Conservation (phyloP, 2,329 filamentous ascomycete genomes). For the Ampelomyces quisqualis region DNA sequence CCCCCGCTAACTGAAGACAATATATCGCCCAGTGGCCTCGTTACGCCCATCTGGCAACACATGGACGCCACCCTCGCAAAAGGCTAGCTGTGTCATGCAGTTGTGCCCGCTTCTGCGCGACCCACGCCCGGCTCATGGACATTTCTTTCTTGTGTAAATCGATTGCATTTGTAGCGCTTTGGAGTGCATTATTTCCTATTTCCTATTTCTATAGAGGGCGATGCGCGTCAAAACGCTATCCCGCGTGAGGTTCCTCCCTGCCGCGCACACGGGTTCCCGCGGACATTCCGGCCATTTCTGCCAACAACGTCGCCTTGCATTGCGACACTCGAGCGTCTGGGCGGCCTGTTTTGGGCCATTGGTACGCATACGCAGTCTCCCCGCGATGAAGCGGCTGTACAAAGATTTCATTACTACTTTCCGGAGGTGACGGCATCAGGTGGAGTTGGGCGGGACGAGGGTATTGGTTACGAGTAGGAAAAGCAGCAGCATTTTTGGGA, state of each 20-base stretch:
- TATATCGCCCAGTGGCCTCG: background rate
- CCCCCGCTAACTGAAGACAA: background rate
- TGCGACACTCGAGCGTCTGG: constrained; percentile 17
- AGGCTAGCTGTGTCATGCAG: background rate
- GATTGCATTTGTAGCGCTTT: constrained; percentile 23
- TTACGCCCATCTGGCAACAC: no score
- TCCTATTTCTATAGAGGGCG: constrained; percentile 13
- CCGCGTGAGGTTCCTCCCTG: no score
- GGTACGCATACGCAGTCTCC: constrained; percentile 22
- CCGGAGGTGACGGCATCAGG: constrained; percentile 3
- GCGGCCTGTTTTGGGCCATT: constrained; percentile 14
- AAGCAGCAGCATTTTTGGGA: constrained; percentile 10
- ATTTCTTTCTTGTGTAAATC: constrained; percentile 30
- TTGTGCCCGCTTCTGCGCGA: constrained; percentile 2
- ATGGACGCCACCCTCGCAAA: no score
- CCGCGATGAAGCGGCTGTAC: constrained; percentile 10
- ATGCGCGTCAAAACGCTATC: constrained; percentile 9
- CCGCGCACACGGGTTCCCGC: no score
- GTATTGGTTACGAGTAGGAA: constrained; percentile 11
- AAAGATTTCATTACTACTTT: constrained; percentile 9
- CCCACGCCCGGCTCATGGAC: constrained; percentile 4
- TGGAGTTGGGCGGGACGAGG: constrained; percentile 14
- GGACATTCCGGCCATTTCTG: constrained; percentile 7
- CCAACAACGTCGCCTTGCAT: constrained; percentile 5
- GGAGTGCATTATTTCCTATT: constrained; percentile 15